Base-by-base conservation (phyloP, 2,329 filamentous ascomycete genomes). In the Metarhizium brunneum region DNA sequence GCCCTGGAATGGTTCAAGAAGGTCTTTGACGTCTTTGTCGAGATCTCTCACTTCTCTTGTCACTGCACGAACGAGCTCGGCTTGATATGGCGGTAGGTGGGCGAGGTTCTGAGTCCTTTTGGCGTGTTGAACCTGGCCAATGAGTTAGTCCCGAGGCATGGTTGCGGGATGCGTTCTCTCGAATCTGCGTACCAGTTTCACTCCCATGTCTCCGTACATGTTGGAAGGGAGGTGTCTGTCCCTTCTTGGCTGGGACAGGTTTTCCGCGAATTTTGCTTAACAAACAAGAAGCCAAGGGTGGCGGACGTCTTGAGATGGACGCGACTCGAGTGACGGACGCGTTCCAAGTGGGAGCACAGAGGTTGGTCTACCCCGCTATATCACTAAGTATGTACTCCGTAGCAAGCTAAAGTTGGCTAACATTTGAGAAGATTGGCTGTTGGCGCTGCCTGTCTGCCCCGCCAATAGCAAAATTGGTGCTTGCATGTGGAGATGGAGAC, bases 41-140 rank as follows among this genome's bases (percentile, higher is more conserved):
- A 99, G 81, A 63, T 97, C 92, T 64, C 92, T 88, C 25, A 96
- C 91, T 78, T 99, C 94, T 64, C 91, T 87, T 2, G 90, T 88
- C 51, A 95, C 87, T 20, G 84, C 83, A 56, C 92, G 91, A 54
- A 97, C 90, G 48, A 95, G 81, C 67, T 97, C 94, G 32, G 91
- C 87, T 71, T 95, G 91, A 69, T 97, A 97, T 3, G 91, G 86
- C 1, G 94, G 94, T 2, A 99, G 82, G 68, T 95, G 85, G 36
- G 85, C 76, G 55, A 99, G 83, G 61, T 89, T 87, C 71, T 94
- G 90, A 18, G 89, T 95, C 68, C 94, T 85, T 79, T 97, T 97
- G 69, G 94, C 94, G 77, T 97, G 89, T 77, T 92, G 88, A 64
- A 95, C 92, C 90, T 96, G 62, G 32, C 38, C 57, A 53, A 35